Percentiles rank a stretch among this genome's conserved stretches.
Conservation (phyloP, 139 green algal species). For the Chlamydomonas schloesseri region DNA sequence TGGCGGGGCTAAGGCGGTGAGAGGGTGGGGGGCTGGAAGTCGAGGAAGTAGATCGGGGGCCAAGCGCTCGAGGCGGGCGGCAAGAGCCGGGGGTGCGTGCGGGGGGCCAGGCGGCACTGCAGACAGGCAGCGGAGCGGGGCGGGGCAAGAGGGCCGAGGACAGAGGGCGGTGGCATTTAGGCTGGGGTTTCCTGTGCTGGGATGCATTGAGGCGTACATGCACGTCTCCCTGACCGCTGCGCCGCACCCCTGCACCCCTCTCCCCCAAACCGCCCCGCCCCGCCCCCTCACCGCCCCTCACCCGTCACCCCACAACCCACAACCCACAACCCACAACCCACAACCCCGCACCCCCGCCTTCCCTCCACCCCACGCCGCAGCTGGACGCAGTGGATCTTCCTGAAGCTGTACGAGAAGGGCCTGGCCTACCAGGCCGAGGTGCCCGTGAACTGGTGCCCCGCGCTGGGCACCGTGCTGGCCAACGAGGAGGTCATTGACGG, state of each 20-base stretch:
- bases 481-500: constrained; percentile 95
- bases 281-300: too few relatives aligned
- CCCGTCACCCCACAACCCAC: not conserved
- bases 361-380: not conserved
- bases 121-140: not conserved
- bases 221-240: too few relatives aligned
- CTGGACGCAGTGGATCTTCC: constrained; percentile 99
- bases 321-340: not conserved
- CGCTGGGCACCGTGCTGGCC: constrained; percentile 94
- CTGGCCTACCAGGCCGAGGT: constrained; percentile 99
- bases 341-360: not conserved
- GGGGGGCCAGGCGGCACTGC: not conserved
- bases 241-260: too few relatives aligned
- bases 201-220: too few relatives aligned
- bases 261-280: too few relatives aligned
- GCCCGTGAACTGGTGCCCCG: constrained; percentile 99
- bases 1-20: not conserved
- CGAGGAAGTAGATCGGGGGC: not conserved
- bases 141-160: too few relatives aligned
- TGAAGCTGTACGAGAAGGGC: constrained; percentile 92
- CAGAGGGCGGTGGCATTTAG: not conserved
- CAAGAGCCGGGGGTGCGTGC: not conserved
- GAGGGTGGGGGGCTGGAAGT: not conserved
- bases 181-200: too few relatives aligned
- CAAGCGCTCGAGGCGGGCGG: too few relatives aligned